Percentiles rank a stretch among this genome's conserved stretches.
Evolutionary conservation across 2,329 filamentous ascomycete species (phyloP).

Genomic region (Exserohilum rostratum): DNA sequence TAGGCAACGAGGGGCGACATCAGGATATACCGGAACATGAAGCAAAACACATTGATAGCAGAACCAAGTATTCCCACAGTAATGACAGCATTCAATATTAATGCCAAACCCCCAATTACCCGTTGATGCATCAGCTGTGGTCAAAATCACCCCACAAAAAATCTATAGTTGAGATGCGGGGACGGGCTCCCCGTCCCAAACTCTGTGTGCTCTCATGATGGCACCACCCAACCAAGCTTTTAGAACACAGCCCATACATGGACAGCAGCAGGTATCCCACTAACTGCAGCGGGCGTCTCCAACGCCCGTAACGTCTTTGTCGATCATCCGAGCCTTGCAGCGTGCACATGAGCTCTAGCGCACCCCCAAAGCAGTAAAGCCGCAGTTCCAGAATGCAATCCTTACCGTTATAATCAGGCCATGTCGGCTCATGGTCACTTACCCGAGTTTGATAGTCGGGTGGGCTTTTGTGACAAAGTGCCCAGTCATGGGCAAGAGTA

Average conservation of each 20-base stretch:
- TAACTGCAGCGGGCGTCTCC: background rate
- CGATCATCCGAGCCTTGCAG: conserved; percentile 16
- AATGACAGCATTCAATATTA: no score
- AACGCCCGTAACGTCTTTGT: background rate
- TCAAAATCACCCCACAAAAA: background rate
- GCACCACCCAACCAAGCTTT: background rate
- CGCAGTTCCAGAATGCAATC: background rate
- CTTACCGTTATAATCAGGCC: conserved; percentile 12
- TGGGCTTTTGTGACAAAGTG: background rate
- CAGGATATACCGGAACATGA: conserved; percentile 1
- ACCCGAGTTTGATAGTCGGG: conserved; percentile 3
- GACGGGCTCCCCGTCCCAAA: background rate
- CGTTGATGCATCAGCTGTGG: background rate
- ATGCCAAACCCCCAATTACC: background rate
- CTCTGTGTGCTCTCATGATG: conserved; percentile 6
- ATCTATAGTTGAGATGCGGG: background rate
- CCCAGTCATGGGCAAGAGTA: background rate
- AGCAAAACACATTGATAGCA: conserved; percentile 7
- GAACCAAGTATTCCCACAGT: background rate
- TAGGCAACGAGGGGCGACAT: background rate
- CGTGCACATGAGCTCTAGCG: background rate
- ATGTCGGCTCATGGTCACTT: conserved; percentile 12
- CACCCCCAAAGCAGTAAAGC: conserved; percentile 4
- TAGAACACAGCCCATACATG: background rate
- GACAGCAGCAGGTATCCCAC: conserved; percentile 1